These are phyloP conservation scores for Perkinsus chesapeaki DNA, from an alignment of 169 alveolate species.

Conservation along the genomic window DNA sequence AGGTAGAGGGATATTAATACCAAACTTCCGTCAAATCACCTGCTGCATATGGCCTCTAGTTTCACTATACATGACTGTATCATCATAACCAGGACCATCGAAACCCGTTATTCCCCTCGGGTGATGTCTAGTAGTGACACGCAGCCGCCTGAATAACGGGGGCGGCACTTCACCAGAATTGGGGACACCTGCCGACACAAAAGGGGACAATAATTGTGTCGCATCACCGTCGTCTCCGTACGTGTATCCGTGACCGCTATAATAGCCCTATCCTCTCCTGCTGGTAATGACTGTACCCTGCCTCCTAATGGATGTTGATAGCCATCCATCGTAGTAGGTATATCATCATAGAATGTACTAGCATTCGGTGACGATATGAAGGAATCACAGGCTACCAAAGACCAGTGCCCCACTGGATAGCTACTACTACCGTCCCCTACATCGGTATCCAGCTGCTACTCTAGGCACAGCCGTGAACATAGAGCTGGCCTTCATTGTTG, in stretches of 20 bases:
- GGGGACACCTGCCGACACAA: not conserved
- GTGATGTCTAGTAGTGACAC: not conserved
- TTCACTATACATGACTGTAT: not conserved
- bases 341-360: not conserved
- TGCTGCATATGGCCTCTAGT: not conserved
- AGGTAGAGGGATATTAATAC: not conserved
- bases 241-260: not conserved
- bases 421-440: not conserved
- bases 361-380: not conserved
- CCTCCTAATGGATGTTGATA: not conserved
- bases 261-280: not conserved
- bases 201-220: not conserved
- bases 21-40: not conserved
- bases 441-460: not conserved
- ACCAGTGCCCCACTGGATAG: not conserved
- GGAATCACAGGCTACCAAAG: not conserved
- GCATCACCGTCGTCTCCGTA: not conserved
- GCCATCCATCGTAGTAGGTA: not conserved
- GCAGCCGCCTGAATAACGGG: not conserved
- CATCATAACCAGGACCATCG: not conserved
- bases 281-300: not conserved
- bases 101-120: not conserved
- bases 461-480: not conserved
- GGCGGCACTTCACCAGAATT: not conserved
- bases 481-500: not conserved